These are phyloP conservation scores for Arxiozyma bovina DNA, from an alignment of 1,139 yeast species.

Conservation along the genomic window DNA sequence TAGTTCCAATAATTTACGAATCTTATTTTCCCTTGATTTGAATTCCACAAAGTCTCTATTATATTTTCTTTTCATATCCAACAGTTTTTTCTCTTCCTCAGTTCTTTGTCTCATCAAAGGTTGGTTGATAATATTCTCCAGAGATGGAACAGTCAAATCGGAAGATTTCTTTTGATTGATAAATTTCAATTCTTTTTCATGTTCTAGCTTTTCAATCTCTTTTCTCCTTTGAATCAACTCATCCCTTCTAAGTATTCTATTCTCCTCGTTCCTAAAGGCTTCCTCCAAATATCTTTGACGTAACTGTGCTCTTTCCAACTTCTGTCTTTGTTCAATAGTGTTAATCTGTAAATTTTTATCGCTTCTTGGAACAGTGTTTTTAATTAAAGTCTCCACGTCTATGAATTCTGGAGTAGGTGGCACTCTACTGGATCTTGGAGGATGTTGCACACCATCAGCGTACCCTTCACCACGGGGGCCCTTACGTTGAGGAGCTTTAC, in stretches of 20 bases:
- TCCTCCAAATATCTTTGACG: slow-evolving; percentile 66
- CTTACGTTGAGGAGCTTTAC: slow-evolving; percentile 39
- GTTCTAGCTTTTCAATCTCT: slow-evolving; percentile 30
- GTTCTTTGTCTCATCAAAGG: slow-evolving; percentile 69
- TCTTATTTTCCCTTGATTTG: slow-evolving; percentile 39
- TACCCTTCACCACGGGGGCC: slow-evolving; percentile 44
- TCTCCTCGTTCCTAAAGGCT: slow-evolving; percentile 55
- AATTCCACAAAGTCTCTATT: slow-evolving; percentile 43
- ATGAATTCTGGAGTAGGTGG: slow-evolving; percentile 47
- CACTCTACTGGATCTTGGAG: slow-evolving; percentile 52
- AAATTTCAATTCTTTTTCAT: slow-evolving; percentile 26
- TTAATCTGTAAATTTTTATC: slow-evolving; percentile 35
- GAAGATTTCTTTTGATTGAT: slow-evolving; percentile 20
- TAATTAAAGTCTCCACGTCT: slow-evolving; percentile 51
- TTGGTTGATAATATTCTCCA: slow-evolving; percentile 57
- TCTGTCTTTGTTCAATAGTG: slow-evolving; percentile 41
- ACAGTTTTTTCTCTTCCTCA: slow-evolving; percentile 47
- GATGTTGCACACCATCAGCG: slow-evolving; percentile 67
- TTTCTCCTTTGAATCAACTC: slow-evolving; percentile 31
- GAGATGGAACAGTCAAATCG: slow-evolving; percentile 66
- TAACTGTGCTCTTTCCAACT: slow-evolving; percentile 50
- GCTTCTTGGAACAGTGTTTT: slow-evolving; percentile 36
- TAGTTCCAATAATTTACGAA: slow-evolving; percentile 53
- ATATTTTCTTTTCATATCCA: slow-evolving; percentile 44
- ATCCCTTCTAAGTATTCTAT: slow-evolving; percentile 39